phyloP scores from a whole-genome alignment of 306 rosid genomes.

The Castanea sativa region DNA sequence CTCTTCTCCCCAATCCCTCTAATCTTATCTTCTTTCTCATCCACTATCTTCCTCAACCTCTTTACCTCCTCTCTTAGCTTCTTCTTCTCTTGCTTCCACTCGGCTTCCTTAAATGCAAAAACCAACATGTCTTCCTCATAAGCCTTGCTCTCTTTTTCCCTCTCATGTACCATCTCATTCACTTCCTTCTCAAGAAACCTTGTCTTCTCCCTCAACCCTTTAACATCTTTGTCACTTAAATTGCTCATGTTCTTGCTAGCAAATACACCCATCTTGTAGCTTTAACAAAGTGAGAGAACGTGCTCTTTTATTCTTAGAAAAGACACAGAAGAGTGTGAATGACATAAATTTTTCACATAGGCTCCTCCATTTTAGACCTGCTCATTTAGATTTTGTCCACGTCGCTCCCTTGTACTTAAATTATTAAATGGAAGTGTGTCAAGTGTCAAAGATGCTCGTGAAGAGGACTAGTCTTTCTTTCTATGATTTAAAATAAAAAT shows the following conservation, averaged over 20 bases:
- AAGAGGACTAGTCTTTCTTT: not conserved
- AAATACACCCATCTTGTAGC: conserved; percentile 53
- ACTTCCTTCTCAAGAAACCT: conserved; percentile 57
- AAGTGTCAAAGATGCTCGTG: conserved; percentile 25
- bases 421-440: not conserved
- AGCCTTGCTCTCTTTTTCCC: conserved; percentile 48
- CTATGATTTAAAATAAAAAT: conserved; percentile 18
- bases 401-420: not conserved
- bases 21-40: conserved; percentile 57
- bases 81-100: conserved; percentile 88
- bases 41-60: conserved; percentile 54
- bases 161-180: conserved; percentile 56
- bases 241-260: conserved; percentile 41
- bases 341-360: conserved; percentile 13
- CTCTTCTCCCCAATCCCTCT: conserved; percentile 30
- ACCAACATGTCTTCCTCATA: conserved; percentile 78
- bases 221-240: conserved; percentile 28
- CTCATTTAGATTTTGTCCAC: conserved; percentile 14
- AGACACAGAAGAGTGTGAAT: conserved; percentile 14
- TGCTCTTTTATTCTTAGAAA: conserved; percentile 17
- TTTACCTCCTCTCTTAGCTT: conserved; percentile 67
- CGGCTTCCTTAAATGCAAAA: conserved; percentile 68
- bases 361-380: conserved; percentile 25
- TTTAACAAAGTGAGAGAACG: not conserved
- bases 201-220: conserved; percentile 54